phyloP scores from a whole-genome alignment of 164 flowering plant genomes.

The Hamamelis virginiana region DNA sequence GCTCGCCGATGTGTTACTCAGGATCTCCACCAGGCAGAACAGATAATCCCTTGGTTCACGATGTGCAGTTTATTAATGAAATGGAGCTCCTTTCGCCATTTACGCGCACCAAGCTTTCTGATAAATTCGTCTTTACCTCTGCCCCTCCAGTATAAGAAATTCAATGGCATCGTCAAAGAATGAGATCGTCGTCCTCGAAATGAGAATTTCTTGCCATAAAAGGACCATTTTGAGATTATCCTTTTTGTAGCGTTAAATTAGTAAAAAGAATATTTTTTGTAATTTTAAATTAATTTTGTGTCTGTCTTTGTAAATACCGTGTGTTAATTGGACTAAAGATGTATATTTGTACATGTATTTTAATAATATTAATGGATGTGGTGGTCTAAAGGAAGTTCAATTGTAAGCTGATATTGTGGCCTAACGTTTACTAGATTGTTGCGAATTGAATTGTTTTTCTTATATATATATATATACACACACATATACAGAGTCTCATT shows the following conservation, averaged over 20 bases:
- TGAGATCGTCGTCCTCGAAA: no score
- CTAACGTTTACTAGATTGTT: no score
- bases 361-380: no score
- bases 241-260: background rate
- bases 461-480: no score
- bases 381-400: no score
- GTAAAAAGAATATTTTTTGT: background rate
- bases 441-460: no score
- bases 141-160: slow-evolving; percentile 29
- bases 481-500: no score
- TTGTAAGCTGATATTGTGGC: no score
- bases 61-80: slow-evolving; percentile 46
- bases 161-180: no score
- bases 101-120: slow-evolving; percentile 34
- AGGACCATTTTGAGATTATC: no score
- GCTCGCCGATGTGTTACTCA: slow-evolving; percentile 33
- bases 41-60: slow-evolving; percentile 52
- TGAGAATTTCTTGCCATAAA: no score
- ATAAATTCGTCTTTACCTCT: no score
- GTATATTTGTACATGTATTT: background rate
- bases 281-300: background rate
- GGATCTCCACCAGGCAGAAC: slow-evolving; percentile 69
- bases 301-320: background rate
- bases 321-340: background rate
- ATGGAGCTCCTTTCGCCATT: slow-evolving; percentile 50